These are phyloP conservation scores for Kodamaea restingae DNA, from an alignment of 805 yeast species.

Conservation along the genomic window DNA sequence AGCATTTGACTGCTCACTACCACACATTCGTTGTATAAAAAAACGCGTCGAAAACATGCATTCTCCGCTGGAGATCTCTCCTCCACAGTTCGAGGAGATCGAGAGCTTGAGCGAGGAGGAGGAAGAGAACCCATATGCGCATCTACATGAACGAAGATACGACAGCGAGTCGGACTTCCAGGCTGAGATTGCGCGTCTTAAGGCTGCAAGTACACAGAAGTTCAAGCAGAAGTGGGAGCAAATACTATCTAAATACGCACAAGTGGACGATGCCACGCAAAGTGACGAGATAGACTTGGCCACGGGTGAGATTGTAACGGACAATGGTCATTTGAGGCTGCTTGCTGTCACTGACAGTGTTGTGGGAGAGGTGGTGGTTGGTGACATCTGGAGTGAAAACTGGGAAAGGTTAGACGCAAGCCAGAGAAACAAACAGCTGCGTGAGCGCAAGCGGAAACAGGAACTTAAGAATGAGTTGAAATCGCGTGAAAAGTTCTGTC, in stretches of 20 bases:
- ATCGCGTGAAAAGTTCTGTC: constrained; percentile 5
- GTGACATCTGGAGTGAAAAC: constrained; percentile 37
- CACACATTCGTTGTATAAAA: too few species aligned
- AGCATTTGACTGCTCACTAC: too few species aligned
- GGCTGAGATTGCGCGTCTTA: constrained; percentile 22
- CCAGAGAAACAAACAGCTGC: constrained; percentile 9
- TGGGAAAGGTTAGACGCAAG: constrained; percentile 26
- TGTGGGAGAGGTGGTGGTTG: constrained; percentile 9
- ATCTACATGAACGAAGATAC: constrained; percentile 7
- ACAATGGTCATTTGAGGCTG: constrained; percentile 65
- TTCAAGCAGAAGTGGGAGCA: constrained; percentile 43
- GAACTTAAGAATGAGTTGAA: constrained; percentile 18
- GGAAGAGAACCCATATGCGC: constrained; percentile 5
- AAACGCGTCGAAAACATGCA: constrained; percentile 2
- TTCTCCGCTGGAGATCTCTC: not conserved
- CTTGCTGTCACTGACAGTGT: constrained; percentile 18
- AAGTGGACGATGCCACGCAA: constrained; percentile 44
- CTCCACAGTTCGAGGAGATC: constrained; percentile 2
- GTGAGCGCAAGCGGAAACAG: constrained; percentile 7
- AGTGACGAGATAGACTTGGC: constrained; percentile 63
- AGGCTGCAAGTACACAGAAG: constrained; percentile 25
- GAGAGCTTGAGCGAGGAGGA: constrained; percentile 8
- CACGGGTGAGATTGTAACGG: constrained; percentile 60
- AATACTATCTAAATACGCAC: constrained; percentile 49
- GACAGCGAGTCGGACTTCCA: constrained; percentile 18